These are phyloP conservation scores for Sugiyamaella americana DNA, from an alignment of 805 yeast genomes.

Conservation along the genomic window DNA sequence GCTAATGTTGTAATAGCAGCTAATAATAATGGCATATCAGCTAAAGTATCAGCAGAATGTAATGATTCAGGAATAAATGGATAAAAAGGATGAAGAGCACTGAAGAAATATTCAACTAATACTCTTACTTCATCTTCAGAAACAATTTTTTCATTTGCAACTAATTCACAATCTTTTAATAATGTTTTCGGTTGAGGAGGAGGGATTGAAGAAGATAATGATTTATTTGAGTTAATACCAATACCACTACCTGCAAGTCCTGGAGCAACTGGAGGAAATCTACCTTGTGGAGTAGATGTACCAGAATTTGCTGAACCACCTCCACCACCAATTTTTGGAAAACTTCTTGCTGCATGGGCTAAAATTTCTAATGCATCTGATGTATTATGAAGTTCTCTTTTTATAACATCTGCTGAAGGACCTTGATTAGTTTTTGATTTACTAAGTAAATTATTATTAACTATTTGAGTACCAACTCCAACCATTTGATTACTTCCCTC, in stretches of 20 bases:
- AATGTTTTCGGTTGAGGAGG: not conserved
- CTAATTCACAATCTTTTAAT: slow-evolving; percentile 22
- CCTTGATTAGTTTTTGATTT: not conserved
- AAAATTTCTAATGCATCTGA: slow-evolving; percentile 36
- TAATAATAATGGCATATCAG: slow-evolving; percentile 73
- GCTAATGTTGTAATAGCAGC: slow-evolving; percentile 79
- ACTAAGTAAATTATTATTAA: not conserved
- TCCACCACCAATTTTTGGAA: slow-evolving; percentile 30
- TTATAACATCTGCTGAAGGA: slow-evolving; percentile 9
- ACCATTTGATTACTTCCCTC: slow-evolving; percentile 1
- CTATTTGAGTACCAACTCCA: slow-evolving; percentile 1
- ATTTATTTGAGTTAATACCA: not conserved
- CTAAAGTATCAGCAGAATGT: slow-evolving; percentile 57
- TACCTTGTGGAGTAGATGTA: not conserved
- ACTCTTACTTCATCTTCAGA: slow-evolving; percentile 39
- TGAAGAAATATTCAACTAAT: slow-evolving; percentile 47
- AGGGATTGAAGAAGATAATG: slow-evolving; percentile 1
- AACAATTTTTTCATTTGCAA: slow-evolving; percentile 50
- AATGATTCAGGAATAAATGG: slow-evolving; percentile 78
- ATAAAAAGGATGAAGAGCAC: slow-evolving; percentile 81
- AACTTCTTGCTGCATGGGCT: slow-evolving; percentile 32
- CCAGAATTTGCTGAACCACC: slow-evolving; percentile 1
- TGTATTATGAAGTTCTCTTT: slow-evolving; percentile 32
- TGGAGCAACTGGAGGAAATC: slow-evolving; percentile 5
- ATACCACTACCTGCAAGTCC: slow-evolving; percentile 1